Base-by-base conservation (phyloP, 768 basidiomycete genomes). In the Butyriboletus loyo region DNA sequence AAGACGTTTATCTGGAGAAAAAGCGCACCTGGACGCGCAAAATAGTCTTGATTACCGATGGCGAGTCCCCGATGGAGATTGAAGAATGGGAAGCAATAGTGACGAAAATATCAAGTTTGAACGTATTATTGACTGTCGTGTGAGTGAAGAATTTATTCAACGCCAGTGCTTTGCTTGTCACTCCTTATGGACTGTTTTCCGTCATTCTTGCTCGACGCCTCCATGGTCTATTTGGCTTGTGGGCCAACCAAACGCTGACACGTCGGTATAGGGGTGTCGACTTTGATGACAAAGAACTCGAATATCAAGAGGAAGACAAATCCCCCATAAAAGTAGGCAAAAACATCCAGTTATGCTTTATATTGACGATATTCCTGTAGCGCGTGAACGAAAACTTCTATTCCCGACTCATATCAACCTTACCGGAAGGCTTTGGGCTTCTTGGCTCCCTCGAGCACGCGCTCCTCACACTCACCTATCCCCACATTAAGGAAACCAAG, bases 21-120 rank as follows among this genome's bases (percentile, higher is more conserved):
- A 97, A 92, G 70, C 82, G 80, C 61, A 82, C 85, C 1, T 96
- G 92, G 92, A 89, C 87, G 2, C 81, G 91, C 47, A 94, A 88
- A 72, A 75, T 96, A 3, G 77, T 88, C 34, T 61, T 98, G 15
- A 67, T 98, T 19, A 98, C 96, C 0, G 92, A 98, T 61, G 95
- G 87, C 59, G 84, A 89, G 70, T 82, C 75, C 34, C 82, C 81
- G 4, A 82, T 89, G 50, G 84, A 89, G 61, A 62, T 84, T 4
- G 86, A 87, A 59, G 82, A 89, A 55, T 91, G 89, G 86, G 83
- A 90, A 59, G 74, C 70, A 0, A 87, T 83, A 1, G 80, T 79
- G 40, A 65, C 74, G 38, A 87, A 87, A 60, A 81, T 98, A 73
- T 77, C 85, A 45, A 67, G 66, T 4, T 64, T 83, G 24, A 74